Conservation (phyloP, 805 yeast species). For the Starmerella apis region DNA sequence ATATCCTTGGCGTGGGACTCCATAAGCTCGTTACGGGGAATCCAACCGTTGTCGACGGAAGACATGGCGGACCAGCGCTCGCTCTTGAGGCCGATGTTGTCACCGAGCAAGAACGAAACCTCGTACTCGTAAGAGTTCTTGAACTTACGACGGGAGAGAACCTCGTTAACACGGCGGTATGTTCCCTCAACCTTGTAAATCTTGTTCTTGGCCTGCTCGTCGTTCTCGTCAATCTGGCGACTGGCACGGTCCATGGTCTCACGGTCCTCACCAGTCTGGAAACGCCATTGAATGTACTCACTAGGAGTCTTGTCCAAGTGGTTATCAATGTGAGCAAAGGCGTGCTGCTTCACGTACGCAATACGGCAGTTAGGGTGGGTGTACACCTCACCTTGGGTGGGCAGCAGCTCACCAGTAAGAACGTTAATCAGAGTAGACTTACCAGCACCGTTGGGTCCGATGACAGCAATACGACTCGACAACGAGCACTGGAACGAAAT, state of each 20-base stretch:
- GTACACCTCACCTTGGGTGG: slow-evolving; percentile 97
- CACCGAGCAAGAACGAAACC: slow-evolving; percentile 95
- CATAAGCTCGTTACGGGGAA: slow-evolving; percentile 96
- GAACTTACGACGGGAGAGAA: slow-evolving; percentile 97
- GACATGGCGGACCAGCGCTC: slow-evolving; percentile 99
- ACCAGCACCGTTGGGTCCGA: slow-evolving; percentile 99
- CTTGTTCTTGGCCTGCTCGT: slow-evolving; percentile 98
- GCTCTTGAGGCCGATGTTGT: slow-evolving; percentile 95
- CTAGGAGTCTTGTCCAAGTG: slow-evolving; percentile 99
- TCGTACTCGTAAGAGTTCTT: slow-evolving; percentile 99
- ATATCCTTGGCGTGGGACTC: slow-evolving; percentile 98
- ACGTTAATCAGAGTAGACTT: slow-evolving; percentile 97
- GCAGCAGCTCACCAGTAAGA: slow-evolving; percentile 98
- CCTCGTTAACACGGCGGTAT: slow-evolving; percentile 91
- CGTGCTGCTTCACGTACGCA: slow-evolving; percentile 99
- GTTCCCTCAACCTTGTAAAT: slow-evolving; percentile 98
- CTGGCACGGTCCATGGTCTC: slow-evolving; percentile 99
- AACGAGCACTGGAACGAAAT: slow-evolving; percentile 97
- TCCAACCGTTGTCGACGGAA: slow-evolving; percentile 99
- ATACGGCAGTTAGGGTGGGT: slow-evolving; percentile 99
- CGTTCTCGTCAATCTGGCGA: slow-evolving; percentile 93
- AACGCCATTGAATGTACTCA: slow-evolving; percentile 99
- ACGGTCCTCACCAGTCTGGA: slow-evolving; percentile 99
- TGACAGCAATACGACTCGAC: slow-evolving; percentile 99
- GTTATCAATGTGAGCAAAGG: slow-evolving; percentile 97